A percentile compares a stretch with the other conserved stretches of the same genome.
Evolutionary conservation across 2,329 filamentous ascomycete species (phyloP).

Genomic region (Pseudophaeomoniella oleicola): DNA sequence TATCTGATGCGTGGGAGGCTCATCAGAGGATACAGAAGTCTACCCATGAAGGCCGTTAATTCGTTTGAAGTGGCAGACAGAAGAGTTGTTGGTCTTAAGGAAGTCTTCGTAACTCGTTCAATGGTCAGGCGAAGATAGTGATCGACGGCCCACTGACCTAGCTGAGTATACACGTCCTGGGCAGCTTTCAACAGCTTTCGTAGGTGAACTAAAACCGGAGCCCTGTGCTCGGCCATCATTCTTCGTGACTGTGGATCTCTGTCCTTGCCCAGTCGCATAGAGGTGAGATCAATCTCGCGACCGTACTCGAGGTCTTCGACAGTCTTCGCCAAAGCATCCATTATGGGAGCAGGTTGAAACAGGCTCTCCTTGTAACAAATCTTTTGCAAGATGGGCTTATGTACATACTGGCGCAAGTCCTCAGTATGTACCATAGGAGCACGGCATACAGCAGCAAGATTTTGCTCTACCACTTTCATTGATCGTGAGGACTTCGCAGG

Average conservation of each 20-base stretch:
- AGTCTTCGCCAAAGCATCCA: conserved; percentile 30
- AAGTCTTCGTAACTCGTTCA: conserved; percentile 15
- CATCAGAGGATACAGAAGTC: conserved; percentile 18
- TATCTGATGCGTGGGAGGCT: conserved; percentile 6
- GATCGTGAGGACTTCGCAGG: conserved; percentile 41
- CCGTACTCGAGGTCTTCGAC: conserved; percentile 34
- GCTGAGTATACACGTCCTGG: not conserved
- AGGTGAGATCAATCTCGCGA: conserved; percentile 44
- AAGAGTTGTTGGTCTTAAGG: conserved; percentile 11
- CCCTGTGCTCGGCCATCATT: conserved; percentile 17
- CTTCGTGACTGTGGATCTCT: conserved; percentile 18
- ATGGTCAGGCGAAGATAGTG: conserved; percentile 45
- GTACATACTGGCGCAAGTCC: conserved; percentile 54
- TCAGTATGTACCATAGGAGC: conserved; percentile 54
- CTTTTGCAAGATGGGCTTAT: conserved; percentile 44
- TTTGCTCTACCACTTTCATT: conserved; percentile 41
- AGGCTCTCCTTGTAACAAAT: conserved; percentile 16
- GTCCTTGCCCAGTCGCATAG: conserved; percentile 29
- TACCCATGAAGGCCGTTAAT: conserved; percentile 42
- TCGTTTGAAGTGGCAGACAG: conserved; percentile 30
- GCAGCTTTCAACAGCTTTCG: not conserved
- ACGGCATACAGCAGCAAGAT: conserved; percentile 53
- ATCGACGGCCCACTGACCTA: conserved; percentile 47
- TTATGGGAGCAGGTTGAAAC: conserved; percentile 11
- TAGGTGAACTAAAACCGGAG: conserved; percentile 13